Evolutionary conservation across 768 basidiomycete genomes (phyloP).

Genomic region (Neoboletus magnificus): DNA sequence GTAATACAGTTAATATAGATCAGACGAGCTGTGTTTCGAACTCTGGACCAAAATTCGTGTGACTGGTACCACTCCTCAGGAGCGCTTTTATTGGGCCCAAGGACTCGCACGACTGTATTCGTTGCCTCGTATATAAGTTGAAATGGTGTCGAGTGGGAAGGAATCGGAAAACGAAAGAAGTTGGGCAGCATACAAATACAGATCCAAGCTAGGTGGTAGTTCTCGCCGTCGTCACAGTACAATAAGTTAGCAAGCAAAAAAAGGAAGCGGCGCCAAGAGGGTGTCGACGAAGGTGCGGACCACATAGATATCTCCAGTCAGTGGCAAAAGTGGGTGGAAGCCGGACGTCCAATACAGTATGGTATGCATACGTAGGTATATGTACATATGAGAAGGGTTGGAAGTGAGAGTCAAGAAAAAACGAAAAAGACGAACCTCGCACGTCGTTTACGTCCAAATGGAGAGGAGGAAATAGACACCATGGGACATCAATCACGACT

Average conservation of each 20-base stretch:
- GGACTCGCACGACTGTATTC: neutral
- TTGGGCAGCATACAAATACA: conserved; percentile 20
- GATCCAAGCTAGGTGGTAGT: conserved; percentile 2
- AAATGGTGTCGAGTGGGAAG: conserved; percentile 2
- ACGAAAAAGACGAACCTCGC: neutral
- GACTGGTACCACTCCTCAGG: too few species aligned
- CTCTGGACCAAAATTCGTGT: neutral
- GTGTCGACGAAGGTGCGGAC: neutral
- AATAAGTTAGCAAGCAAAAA: conserved; percentile 22
- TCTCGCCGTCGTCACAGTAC: conserved; percentile 1
- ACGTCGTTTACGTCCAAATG: neutral
- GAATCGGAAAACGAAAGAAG: neutral
- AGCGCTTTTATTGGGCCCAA: neutral
- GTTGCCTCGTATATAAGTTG: conserved; percentile 1
- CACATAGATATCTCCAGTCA: conserved; percentile 2
- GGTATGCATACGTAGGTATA: conserved; percentile 13
- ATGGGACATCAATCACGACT: conserved; percentile 29
- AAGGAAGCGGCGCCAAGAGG: neutral
- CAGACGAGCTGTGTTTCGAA: neutral
- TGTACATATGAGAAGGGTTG: conserved; percentile 2
- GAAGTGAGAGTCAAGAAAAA: neutral
- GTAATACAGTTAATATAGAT: neutral
- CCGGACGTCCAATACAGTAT: conserved; percentile 3
- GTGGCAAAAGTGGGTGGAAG: neutral
- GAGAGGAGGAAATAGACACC: neutral